A percentile compares a stretch with the other conserved stretches of the same genome.
These are phyloP conservation scores for Neurospora pannonica DNA, from an alignment of 495 filamentous ascomycete species.

Conservation along the genomic window DNA sequence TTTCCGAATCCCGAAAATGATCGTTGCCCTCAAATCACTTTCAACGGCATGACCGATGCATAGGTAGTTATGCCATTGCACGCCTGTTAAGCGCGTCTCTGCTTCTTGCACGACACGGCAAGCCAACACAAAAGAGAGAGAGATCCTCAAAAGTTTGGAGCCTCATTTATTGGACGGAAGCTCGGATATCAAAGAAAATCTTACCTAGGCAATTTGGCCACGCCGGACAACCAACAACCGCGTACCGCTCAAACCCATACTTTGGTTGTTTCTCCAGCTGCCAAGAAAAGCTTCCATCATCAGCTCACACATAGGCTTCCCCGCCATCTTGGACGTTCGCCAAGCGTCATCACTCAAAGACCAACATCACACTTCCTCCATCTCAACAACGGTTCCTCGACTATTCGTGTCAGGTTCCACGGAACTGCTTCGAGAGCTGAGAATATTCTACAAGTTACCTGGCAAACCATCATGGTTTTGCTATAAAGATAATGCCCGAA, in stretches of 20 bases:
- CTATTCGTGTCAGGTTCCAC: not conserved
- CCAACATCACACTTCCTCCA: not conserved
- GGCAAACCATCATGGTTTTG: slow-evolving; percentile 21
- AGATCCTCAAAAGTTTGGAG: not conserved
- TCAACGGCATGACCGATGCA: not conserved
- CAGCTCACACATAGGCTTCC: not conserved
- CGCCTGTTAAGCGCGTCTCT: not conserved
- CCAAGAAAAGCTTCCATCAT: not conserved
- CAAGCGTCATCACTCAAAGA: not conserved
- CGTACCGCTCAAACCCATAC: not conserved
- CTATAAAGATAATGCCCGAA: slow-evolving; percentile 17
- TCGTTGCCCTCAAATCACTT: not conserved
- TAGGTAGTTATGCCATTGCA: not conserved
- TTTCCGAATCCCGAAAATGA: not conserved
- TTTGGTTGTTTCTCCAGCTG: not conserved
- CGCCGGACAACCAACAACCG: not conserved
- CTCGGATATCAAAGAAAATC: not conserved
- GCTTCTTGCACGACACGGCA: slow-evolving; percentile 3
- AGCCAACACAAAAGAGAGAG: not conserved
- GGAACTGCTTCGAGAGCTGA: not conserved
- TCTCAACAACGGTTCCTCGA: not conserved
- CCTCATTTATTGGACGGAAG: slow-evolving; percentile 2
- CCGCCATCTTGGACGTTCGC: not conserved
- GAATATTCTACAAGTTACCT: not conserved
- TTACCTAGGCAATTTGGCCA: slow-evolving; percentile 1